These are phyloP conservation scores for Calonectria ilicicola DNA, from an alignment of 2,329 filamentous ascomycete species.

Conservation along the genomic window DNA sequence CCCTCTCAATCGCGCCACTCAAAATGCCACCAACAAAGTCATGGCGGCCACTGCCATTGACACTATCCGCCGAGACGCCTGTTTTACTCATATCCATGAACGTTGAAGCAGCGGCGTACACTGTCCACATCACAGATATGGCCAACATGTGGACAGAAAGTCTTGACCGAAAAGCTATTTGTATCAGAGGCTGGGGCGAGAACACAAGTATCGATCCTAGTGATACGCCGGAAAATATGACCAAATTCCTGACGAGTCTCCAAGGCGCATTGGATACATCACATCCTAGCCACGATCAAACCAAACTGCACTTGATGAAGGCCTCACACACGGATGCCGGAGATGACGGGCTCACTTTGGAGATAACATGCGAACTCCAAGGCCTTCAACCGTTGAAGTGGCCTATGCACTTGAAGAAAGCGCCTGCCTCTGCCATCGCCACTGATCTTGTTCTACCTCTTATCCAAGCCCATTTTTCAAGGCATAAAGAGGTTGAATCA, in stretches of 20 bases:
- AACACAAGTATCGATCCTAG: conserved; percentile 80
- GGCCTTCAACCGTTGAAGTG: conserved; percentile 74
- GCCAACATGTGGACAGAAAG: conserved; percentile 79
- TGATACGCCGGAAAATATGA: conserved; percentile 75
- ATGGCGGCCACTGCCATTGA: conserved; percentile 63
- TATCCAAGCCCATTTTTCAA: conserved; percentile 58
- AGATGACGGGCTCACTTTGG: conserved; percentile 60
- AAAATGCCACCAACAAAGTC: conserved; percentile 48
- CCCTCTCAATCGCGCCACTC: background rate
- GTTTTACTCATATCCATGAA: conserved; percentile 72
- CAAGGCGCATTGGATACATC: conserved; percentile 62
- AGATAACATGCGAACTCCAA: conserved; percentile 72
- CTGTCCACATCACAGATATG: conserved; percentile 76
- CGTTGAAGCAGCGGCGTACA: conserved; percentile 70
- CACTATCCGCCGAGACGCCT: conserved; percentile 60
- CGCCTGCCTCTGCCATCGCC: conserved; percentile 55
- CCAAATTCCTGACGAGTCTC: conserved; percentile 75
- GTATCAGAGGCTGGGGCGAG: conserved; percentile 70
- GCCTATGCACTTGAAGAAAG: conserved; percentile 69
- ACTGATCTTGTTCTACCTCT: conserved; percentile 65
- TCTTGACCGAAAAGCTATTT: conserved; percentile 71
- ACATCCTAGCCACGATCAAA: conserved; percentile 56
- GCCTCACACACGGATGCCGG: conserved; percentile 47
- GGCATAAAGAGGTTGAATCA: conserved; percentile 54
- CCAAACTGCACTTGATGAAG: conserved; percentile 57